These are phyloP conservation scores for Lentinula sp. DNA, from an alignment of 768 basidiomycete species.

Conservation along the genomic window DNA sequence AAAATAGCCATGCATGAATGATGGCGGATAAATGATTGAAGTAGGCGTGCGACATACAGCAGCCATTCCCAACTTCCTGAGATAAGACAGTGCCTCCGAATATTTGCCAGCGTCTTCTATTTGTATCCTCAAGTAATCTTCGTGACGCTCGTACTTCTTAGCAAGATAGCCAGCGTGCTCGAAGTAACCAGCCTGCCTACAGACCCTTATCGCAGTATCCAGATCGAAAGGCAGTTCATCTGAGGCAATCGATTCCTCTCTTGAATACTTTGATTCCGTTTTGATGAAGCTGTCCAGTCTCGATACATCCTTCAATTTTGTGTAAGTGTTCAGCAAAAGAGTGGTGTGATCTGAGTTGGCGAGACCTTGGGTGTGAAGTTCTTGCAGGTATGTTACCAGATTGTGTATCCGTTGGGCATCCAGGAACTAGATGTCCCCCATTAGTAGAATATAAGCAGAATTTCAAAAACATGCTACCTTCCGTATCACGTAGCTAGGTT, in stretches of 20 bases:
- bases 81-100: conserved; percentile 73
- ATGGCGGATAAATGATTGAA: background rate
- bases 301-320: conserved; percentile 88
- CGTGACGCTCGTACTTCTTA: conserved; percentile 84
- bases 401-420: conserved; percentile 96
- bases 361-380: conserved; percentile 81
- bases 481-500: conserved; percentile 94
- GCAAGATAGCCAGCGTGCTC: conserved; percentile 94
- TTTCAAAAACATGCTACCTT: conserved; percentile 49
- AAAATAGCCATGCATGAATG: background rate
- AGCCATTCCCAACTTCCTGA: conserved; percentile 72
- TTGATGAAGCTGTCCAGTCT: conserved; percentile 91
- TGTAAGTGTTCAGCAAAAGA: conserved; percentile 93
- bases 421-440: conserved; percentile 63
- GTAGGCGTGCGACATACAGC: conserved; percentile 47
- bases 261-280: conserved; percentile 54
- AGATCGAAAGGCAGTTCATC: conserved; percentile 91
- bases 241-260: conserved; percentile 29
- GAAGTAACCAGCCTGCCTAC: conserved; percentile 93
- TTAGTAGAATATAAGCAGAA: background rate
- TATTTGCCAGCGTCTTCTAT: conserved; percentile 89
- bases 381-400: conserved; percentile 93
- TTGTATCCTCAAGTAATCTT: conserved; percentile 90
- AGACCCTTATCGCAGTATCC: conserved; percentile 94
- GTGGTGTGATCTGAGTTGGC: conserved; percentile 98